Evolutionary conservation across 257 asterid genomes (phyloP).

Genomic region (Solanum pinnatisectum): DNA sequence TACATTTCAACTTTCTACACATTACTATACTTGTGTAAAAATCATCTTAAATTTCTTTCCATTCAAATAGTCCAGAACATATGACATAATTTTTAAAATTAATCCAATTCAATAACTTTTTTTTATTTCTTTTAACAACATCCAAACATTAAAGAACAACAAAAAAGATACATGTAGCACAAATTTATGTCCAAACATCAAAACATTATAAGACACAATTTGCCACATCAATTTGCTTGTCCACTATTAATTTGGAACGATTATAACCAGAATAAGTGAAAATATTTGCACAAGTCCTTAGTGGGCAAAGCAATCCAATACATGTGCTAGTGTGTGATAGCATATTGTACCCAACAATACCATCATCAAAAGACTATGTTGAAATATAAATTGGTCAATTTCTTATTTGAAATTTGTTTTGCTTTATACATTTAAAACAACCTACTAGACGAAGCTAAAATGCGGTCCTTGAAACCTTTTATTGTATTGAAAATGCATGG

Average conservation of each 20-base stretch:
- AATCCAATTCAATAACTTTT: neutral
- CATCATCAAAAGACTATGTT: neutral
- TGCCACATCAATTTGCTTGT: neutral
- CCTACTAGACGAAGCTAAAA: neutral
- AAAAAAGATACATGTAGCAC: neutral
- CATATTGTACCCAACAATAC: neutral
- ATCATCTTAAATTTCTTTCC: neutral
- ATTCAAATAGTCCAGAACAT: neutral
- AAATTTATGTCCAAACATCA: neutral
- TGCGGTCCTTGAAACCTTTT: neutral
- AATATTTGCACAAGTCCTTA: neutral
- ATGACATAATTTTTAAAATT: neutral
- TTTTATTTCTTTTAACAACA: neutral
- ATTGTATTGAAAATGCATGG: neutral
- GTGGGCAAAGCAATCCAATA: neutral
- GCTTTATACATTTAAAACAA: neutral
- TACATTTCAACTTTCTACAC: neutral
- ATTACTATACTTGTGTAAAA: neutral
- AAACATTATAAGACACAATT: neutral
- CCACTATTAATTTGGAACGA: neutral
- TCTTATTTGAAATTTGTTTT: neutral
- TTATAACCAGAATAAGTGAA: neutral
- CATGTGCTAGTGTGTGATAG: neutral
- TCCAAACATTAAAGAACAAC: neutral
- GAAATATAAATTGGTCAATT: neutral